A percentile compares a stretch with the other conserved stretches of the same genome.
phyloP scores from a whole-genome alignment of 192 early-diverging fungal species.

The Rhizophagus prolifer region DNA sequence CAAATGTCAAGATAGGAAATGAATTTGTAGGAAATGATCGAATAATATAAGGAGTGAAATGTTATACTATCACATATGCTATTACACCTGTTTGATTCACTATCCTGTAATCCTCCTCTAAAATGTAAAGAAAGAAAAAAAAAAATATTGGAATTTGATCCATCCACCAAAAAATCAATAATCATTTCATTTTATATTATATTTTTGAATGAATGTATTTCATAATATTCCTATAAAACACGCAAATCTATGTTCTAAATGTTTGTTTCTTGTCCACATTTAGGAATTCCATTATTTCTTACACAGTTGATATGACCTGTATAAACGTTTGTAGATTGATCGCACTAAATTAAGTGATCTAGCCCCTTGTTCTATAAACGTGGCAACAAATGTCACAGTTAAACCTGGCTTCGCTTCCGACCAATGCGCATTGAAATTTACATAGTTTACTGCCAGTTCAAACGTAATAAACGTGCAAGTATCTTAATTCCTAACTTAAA shows the following conservation, averaged over 20 bases:
- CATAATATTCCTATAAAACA: slow-evolving; percentile 52
- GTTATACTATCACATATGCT: slow-evolving; percentile 25
- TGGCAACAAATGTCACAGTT: slow-evolving; percentile 76
- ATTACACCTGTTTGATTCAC: slow-evolving; percentile 87
- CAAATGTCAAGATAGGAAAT: slow-evolving; percentile 33
- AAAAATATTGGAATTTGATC: no score
- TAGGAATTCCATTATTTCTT: slow-evolving; percentile 72
- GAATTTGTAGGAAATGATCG: slow-evolving; percentile 95
- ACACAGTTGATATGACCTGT: slow-evolving; percentile 85
- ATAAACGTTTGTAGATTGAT: slow-evolving; percentile 67
- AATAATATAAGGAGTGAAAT: slow-evolving; percentile 73
- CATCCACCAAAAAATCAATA: slow-evolving; percentile 73
- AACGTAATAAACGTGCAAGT: no score
- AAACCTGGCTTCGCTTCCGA: slow-evolving; percentile 62
- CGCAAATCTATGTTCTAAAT: no score
- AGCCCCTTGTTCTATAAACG: slow-evolving; percentile 70
- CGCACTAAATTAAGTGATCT: slow-evolving; percentile 43
- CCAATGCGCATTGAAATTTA: slow-evolving; percentile 70
- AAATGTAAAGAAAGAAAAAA: slow-evolving; percentile 38
- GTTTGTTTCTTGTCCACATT: slow-evolving; percentile 68
- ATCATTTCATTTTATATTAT: slow-evolving; percentile 56
- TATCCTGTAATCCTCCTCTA: no score
- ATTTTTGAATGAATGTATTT: slow-evolving; percentile 59
- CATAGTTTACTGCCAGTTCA: slow-evolving; percentile 38
- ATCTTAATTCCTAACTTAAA: no score